Percentiles rank a stretch among this genome's conserved stretches.
Conservation (phyloP, 1,284 basidiomycete genomes). For the Fomitopsis palustris region DNA sequence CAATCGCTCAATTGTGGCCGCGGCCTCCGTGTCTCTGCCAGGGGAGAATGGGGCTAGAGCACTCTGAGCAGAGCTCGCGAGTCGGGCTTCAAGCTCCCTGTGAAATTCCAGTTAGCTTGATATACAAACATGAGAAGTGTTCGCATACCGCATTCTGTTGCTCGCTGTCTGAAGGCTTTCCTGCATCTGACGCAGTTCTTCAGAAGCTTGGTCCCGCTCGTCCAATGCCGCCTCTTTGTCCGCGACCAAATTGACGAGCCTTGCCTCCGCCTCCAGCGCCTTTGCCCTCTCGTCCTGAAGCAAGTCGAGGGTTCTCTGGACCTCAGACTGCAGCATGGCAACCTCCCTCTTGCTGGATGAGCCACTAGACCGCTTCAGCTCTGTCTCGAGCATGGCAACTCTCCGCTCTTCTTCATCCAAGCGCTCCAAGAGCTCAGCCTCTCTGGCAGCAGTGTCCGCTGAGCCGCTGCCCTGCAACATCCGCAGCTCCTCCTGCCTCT, state of each 20-base stretch:
- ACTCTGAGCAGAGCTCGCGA: neutral
- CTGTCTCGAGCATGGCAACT: constrained; percentile 23
- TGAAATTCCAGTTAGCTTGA: neutral
- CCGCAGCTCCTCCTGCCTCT: constrained; percentile 52
- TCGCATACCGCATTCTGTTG: constrained; percentile 26
- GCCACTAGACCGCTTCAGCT: constrained; percentile 13
- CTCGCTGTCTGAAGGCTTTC: neutral
- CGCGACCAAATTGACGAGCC: constrained; percentile 29
- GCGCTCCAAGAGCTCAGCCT: constrained; percentile 17
- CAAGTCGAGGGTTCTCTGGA: constrained; percentile 35
- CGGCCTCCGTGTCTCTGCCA: constrained; percentile 12
- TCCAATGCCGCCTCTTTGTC: constrained; percentile 48
- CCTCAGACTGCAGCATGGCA: constrained; percentile 21
- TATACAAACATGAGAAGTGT: constrained; percentile 9
- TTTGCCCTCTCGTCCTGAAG: constrained; percentile 42
- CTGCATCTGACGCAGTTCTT: constrained; percentile 20
- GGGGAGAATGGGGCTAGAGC: constrained; percentile 3
- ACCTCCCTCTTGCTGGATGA: constrained; percentile 16
- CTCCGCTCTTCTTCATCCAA: constrained; percentile 22
- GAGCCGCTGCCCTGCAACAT: constrained; percentile 30
- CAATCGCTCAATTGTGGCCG: constrained; percentile 45
- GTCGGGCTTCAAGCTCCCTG: constrained; percentile 19
- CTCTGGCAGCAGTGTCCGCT: constrained; percentile 17
- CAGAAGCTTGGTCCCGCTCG: constrained; percentile 35
- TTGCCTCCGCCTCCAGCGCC: constrained; percentile 34